Evolutionary conservation across 2,329 filamentous ascomycete species (phyloP).

Genomic region (Thelonectria rubi): DNA sequence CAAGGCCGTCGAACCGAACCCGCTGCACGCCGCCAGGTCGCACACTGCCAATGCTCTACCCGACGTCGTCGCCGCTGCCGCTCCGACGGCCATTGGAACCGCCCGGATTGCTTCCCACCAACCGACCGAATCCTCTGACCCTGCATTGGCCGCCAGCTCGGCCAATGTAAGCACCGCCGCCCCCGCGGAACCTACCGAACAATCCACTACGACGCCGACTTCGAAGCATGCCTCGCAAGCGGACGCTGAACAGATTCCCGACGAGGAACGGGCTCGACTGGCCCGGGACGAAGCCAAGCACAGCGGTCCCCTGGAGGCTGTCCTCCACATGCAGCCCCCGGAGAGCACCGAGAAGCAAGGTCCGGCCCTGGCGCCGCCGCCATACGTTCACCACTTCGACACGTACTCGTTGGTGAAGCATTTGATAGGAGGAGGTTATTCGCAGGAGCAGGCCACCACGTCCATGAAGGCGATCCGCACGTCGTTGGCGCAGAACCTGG

Average conservation of each 20-base stretch:
- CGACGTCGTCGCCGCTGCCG: slow-evolving; percentile 23
- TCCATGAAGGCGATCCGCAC: slow-evolving; percentile 92
- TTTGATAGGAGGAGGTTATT: slow-evolving; percentile 78
- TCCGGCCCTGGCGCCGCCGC: slow-evolving; percentile 76
- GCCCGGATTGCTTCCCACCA: slow-evolving; percentile 10
- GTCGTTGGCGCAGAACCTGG: slow-evolving; percentile 80
- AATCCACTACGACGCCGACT: slow-evolving; percentile 7
- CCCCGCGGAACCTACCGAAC: slow-evolving; percentile 13
- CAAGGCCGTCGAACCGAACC: slow-evolving; percentile 66
- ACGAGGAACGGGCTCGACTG: slow-evolving; percentile 41
- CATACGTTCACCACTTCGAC: slow-evolving; percentile 96
- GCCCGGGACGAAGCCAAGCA: slow-evolving; percentile 51
- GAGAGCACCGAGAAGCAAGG: slow-evolving; percentile 57
- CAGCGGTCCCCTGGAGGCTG: slow-evolving; percentile 61
- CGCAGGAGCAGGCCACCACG: slow-evolving; percentile 77
- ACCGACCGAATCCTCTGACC: slow-evolving; percentile 19
- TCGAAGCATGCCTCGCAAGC: slow-evolving; percentile 2
- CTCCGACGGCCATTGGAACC: slow-evolving; percentile 16
- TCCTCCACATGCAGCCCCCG: slow-evolving; percentile 57
- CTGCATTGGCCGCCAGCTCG: slow-evolving; percentile 15
- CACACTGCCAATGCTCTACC: slow-evolving; percentile 31
- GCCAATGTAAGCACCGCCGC: background rate
- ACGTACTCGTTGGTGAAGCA: slow-evolving; percentile 88
- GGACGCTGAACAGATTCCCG: slow-evolving; percentile 22
- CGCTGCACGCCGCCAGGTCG: slow-evolving; percentile 38